Evolutionary conservation across 1,139 yeast genomes (phyloP).

Genomic region (Magnusiomyces paraingens): DNA sequence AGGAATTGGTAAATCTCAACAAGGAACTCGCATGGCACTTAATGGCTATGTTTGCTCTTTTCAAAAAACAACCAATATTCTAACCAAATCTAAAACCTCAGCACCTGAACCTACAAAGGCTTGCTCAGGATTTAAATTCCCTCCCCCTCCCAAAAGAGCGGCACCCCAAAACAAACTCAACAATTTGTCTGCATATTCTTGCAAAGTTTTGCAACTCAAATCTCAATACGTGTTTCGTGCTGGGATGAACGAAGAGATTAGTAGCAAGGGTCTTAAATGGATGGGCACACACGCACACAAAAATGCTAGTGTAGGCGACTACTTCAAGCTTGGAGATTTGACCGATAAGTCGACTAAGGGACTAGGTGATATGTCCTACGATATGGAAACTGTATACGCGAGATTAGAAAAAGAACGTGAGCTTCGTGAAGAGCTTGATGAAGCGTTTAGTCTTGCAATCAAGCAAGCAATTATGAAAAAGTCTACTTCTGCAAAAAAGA

Average conservation of each 20-base stretch:
- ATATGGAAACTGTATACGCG: neutral
- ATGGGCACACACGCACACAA: neutral
- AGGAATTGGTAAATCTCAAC: neutral
- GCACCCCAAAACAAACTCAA: neutral
- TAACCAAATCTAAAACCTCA: neutral
- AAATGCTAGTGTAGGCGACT: neutral
- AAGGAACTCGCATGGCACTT: neutral
- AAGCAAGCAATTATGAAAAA: neutral
- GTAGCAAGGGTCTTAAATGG: neutral
- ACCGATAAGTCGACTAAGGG: neutral
- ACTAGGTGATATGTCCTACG: neutral
- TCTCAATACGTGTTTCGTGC: neutral
- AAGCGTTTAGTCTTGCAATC: neutral
- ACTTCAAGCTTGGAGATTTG: neutral
- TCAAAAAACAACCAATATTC: neutral
- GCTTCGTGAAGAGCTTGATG: neutral
- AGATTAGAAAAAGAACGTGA: neutral
- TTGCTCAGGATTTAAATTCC: neutral
- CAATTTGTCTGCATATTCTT: neutral
- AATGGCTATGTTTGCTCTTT: neutral
- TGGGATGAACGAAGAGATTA: neutral
- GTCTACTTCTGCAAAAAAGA: neutral
- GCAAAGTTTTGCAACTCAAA: neutral
- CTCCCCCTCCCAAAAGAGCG: neutral
- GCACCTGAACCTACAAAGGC: neutral